Evolutionary conservation across 306 rosid species (phyloP).

Genomic region (Abrus pulchellus): DNA sequence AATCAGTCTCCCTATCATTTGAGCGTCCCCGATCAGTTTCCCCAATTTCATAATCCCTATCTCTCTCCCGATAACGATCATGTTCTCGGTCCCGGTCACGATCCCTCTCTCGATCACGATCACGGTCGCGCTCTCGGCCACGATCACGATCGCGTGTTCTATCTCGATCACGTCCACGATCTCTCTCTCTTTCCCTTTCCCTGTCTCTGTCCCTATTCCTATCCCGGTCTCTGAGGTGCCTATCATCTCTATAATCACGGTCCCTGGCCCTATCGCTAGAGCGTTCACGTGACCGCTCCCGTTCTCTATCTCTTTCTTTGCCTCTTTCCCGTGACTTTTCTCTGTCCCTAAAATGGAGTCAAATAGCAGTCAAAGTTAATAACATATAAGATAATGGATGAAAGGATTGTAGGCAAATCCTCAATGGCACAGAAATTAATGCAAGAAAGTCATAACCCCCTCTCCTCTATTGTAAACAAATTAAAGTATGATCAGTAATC

Average conservation of each 20-base stretch:
- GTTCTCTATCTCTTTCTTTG: conserved; percentile 76
- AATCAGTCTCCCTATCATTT: conserved; percentile 72
- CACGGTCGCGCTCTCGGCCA: conserved; percentile 72
- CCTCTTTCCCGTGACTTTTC: conserved; percentile 92
- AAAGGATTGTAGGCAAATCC: not conserved
- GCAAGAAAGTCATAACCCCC: not conserved
- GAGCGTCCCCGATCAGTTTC: conserved; percentile 76
- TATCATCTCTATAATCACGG: conserved; percentile 89
- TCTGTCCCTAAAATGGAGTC: conserved; percentile 71
- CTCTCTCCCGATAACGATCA: conserved; percentile 78
- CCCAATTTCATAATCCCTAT: conserved; percentile 75
- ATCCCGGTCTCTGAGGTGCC: conserved; percentile 93
- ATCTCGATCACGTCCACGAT: conserved; percentile 79
- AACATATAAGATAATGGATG: not conserved
- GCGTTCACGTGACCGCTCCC: conserved; percentile 74
- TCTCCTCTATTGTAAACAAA: not conserved
- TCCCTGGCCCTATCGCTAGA: conserved; percentile 81
- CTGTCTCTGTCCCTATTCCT: conserved; percentile 65
- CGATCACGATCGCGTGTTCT: conserved; percentile 74
- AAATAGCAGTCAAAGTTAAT: conserved; percentile 41
- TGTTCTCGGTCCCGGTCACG: conserved; percentile 68
- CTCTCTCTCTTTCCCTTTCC: conserved; percentile 80
- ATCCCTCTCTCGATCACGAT: conserved; percentile 62
- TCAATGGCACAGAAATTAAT: conserved; percentile 11
- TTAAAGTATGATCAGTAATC: not conserved